Percentiles rank a stretch among this genome's conserved stretches.
These are phyloP conservation scores for Candida methanosorbosa DNA, from an alignment of 805 yeast genomes.

Conservation along the genomic window DNA sequence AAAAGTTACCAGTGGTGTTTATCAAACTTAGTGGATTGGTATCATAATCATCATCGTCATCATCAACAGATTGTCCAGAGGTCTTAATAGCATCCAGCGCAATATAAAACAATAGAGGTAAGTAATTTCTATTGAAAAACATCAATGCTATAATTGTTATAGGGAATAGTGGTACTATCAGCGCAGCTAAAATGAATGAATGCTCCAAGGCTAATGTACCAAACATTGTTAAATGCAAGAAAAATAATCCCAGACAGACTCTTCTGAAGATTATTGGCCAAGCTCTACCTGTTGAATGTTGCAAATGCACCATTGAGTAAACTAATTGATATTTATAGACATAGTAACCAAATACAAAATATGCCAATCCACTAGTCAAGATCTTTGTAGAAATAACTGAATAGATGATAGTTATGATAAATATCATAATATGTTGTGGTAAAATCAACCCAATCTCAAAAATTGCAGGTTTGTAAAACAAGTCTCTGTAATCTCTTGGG, in stretches of 20 bases:
- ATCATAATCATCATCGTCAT: slow-evolving; percentile 9
- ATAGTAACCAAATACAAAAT: slow-evolving; percentile 47
- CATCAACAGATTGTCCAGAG: slow-evolving; percentile 22
- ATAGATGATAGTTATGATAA: slow-evolving; percentile 49
- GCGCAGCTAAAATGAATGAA: slow-evolving; percentile 38
- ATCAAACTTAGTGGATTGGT: neutral
- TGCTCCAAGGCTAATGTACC: slow-evolving; percentile 56
- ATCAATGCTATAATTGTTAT: slow-evolving; percentile 35
- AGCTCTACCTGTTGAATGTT: slow-evolving; percentile 57
- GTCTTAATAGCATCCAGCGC: slow-evolving; percentile 50
- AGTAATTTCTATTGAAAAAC: slow-evolving; percentile 45
- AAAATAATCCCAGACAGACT: slow-evolving; percentile 43
- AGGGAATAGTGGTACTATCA: slow-evolving; percentile 41
- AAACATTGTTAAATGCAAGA: slow-evolving; percentile 55
- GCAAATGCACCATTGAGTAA: slow-evolving; percentile 54
- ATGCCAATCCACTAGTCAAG: slow-evolving; percentile 47
- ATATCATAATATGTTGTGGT: slow-evolving; percentile 53
- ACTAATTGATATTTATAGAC: slow-evolving; percentile 56
- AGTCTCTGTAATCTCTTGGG: slow-evolving; percentile 42
- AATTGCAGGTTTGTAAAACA: slow-evolving; percentile 47
- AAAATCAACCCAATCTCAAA: slow-evolving; percentile 54
- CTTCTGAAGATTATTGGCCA: slow-evolving; percentile 59
- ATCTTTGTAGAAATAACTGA: slow-evolving; percentile 56
- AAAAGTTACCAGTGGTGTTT: too few species aligned
- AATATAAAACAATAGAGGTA: slow-evolving; percentile 45